Evolutionary conservation across 2,329 filamentous ascomycete species (phyloP).

Genomic region (Colletotrichum camelliae): DNA sequence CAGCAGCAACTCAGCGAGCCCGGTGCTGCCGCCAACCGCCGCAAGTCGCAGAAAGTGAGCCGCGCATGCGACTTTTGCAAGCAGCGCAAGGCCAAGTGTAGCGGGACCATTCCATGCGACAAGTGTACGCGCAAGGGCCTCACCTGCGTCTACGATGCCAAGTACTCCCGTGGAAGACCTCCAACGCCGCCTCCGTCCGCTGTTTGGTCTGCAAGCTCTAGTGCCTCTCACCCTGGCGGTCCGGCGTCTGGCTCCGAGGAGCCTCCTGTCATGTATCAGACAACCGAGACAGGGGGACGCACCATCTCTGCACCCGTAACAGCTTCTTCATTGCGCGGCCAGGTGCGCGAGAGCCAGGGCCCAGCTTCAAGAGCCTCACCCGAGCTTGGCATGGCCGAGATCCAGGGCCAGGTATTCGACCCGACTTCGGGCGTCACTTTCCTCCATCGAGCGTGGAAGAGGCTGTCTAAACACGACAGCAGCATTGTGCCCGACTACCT

Average conservation of each 20-base stretch:
- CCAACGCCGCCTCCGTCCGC: conserved; percentile 34
- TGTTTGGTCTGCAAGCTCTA: neutral
- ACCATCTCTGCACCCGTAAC: neutral
- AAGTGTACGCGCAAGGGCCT: conserved; percentile 33
- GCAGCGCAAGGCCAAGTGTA: conserved; percentile 41
- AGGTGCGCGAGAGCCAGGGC: conserved; percentile 10
- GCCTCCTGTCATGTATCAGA: conserved; percentile 2
- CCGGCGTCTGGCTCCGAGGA: neutral
- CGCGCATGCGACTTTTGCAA: conserved; percentile 46
- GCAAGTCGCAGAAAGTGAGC: conserved; percentile 36
- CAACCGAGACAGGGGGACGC: neutral
- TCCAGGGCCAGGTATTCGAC: conserved; percentile 61
- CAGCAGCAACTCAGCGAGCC: neutral
- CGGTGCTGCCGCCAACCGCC: conserved; percentile 6
- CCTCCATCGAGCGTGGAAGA: conserved; percentile 57
- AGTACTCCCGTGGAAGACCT: conserved; percentile 37
- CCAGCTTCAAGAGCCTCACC: conserved; percentile 29
- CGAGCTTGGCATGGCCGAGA: conserved; percentile 36
- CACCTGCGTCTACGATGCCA: conserved; percentile 34
- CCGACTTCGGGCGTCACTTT: conserved; percentile 61
- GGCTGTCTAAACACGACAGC: conserved; percentile 49
- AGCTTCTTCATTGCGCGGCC: neutral
- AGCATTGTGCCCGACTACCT: conserved; percentile 28
- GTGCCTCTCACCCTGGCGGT: neutral
- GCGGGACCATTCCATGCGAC: conserved; percentile 36